Evolutionary conservation across 768 basidiomycete genomes (phyloP), one percentile per base, ranked within the genome.

Genomic region (Pisolithus albus): DNA sequence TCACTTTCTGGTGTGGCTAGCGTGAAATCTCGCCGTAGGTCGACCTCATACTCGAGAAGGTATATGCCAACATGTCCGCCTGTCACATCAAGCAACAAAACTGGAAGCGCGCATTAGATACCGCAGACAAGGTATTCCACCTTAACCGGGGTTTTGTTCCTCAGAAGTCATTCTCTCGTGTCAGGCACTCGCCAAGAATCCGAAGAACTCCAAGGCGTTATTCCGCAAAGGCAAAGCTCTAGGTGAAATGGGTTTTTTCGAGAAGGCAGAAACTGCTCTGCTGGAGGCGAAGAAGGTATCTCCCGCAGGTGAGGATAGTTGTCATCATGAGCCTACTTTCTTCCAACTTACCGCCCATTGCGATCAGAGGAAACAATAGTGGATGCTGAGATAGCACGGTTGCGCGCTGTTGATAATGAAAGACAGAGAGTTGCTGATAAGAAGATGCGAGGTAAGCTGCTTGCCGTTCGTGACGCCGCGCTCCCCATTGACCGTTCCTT

Each of bases 41-140:
- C 18, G 90, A 92, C 63, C 72, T 82, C 9, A 74, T 90, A 37
- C 65, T 88, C 18, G 88, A 88, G 67, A 92, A 86, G 71, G 81
- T 91, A 43, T 88, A 92, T 56, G 80, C 86, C 4, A 92, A 92
- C 51, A 86, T 88, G 85, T 80, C 84, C 3, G 88, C 87, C 5
- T 89, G 88, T 58, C 87, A 92, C 63, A 70, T 92, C 61, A 90
- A 88, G 67, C 80, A 81, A 46, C 73, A 74, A 44, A 92, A 89
- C 61, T 92, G 86, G 86, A 79, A 81, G 60, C 80, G 90, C 13
- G 85, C 83, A 0, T 64, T 80, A 47, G 87, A 92, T 58, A 83
- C 87, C n/a, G 87, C 90, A 21, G 82, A 91, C 59, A 86, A 91
- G 76, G 88, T 78, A 41, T 30, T 2, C 36, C 46, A 15, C 41